A percentile compares a stretch with the other conserved stretches of the same genome.
Evolutionary conservation across 345 rosid species (phyloP).

Genomic region (Euclidium syriacum): DNA sequence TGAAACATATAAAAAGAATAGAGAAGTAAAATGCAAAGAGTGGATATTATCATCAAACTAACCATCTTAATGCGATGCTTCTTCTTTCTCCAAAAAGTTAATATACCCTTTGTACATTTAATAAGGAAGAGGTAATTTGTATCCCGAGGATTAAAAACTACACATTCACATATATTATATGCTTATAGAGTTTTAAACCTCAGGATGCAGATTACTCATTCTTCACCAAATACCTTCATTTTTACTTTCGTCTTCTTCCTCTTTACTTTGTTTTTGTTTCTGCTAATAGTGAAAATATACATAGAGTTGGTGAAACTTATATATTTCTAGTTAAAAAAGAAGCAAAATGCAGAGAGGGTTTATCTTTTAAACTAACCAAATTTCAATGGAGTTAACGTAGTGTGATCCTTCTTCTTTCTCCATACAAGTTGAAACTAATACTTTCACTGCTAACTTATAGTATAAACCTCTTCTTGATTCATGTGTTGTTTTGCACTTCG

Average conservation of each 20-base stretch:
- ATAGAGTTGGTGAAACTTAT: conserved; percentile 4
- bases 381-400: too few relatives aligned
- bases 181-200: conserved; percentile 21
- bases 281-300: conserved; percentile 1
- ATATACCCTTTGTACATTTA: background rate
- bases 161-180: background rate
- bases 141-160: conserved; percentile 28
- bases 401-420: too few relatives aligned
- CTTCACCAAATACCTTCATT: conserved; percentile 6
- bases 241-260: background rate
- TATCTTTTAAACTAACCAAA: too few relatives aligned
- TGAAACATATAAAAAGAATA: background rate
- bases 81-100: background rate
- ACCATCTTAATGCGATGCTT: background rate
- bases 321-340: too few relatives aligned
- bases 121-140: conserved; percentile 30
- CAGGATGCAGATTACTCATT: conserved; percentile 36
- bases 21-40: background rate
- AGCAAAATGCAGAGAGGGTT: too few relatives aligned
- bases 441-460: background rate
- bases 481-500: too few relatives aligned
- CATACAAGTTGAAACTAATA: too few relatives aligned
- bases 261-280: background rate
- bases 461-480: too few relatives aligned
- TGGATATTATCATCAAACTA: background rate